These are phyloP conservation scores for Quambalaria eucalypti DNA, from an alignment of 1,284 basidiomycete genomes.

Conservation along the genomic window DNA sequence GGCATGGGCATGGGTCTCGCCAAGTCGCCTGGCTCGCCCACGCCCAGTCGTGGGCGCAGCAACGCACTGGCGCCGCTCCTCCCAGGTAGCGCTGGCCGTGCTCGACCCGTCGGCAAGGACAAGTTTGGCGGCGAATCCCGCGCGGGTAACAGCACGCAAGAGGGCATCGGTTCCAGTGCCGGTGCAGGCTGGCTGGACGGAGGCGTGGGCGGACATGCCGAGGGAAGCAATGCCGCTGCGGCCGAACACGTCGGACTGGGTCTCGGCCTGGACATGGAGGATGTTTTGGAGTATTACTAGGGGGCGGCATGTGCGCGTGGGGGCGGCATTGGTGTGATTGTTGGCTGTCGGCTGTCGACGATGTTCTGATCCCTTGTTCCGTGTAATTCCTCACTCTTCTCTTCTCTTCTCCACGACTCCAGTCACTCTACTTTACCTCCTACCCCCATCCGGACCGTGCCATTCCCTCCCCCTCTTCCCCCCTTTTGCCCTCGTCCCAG, in stretches of 20 bases:
- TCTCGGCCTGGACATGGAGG: not conserved
- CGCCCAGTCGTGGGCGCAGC: not conserved
- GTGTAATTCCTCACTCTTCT: not conserved
- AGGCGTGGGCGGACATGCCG: not conserved
- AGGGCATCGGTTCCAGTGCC: too few relatives aligned
- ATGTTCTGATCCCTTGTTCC: not conserved
- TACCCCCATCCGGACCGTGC: too few relatives aligned
- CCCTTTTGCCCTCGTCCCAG: too few relatives aligned
- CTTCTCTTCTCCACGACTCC: too few relatives aligned
- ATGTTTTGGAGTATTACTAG: not conserved
- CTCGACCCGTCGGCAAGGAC: not conserved
- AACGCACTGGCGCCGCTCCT: not conserved
- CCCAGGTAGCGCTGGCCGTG: not conserved
- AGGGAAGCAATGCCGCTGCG: not conserved
- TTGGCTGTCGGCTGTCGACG: not conserved
- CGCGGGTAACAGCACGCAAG: not conserved
- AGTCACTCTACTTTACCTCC: too few relatives aligned
- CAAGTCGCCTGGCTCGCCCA: not conserved
- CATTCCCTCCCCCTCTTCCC: too few relatives aligned
- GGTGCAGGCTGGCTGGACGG: not conserved
- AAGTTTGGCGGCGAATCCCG: not conserved
- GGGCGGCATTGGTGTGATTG: not conserved
- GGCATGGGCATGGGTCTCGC: not conserved
- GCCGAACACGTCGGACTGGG: not conserved
- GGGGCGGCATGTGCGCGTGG: not conserved